A percentile compares a stretch with the other conserved stretches of the same genome.
Conservation (phyloP, 495 filamentous ascomycete genomes). For the Trypethelium eluteriae region DNA sequence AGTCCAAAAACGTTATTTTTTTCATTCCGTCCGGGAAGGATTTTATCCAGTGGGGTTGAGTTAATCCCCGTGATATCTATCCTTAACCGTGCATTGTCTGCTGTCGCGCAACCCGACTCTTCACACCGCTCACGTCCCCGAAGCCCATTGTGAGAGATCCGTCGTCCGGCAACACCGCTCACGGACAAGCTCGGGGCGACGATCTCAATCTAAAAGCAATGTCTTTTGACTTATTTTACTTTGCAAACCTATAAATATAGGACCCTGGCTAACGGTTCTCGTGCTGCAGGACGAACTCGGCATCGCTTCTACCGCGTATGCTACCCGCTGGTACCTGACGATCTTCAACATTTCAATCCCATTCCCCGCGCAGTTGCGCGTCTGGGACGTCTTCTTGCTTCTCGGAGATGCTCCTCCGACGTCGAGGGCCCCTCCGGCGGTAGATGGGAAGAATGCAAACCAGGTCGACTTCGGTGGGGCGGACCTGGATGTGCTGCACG, state of each 20-base stretch:
- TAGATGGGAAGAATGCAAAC: conserved; percentile 5
- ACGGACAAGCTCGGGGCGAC: conserved; percentile 4
- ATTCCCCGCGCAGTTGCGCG: conserved; percentile 90
- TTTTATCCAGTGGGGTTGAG: too few species aligned
- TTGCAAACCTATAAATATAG: background rate
- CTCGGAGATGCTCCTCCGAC: conserved; percentile 58
- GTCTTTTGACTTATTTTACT: background rate
- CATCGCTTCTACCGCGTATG: conserved; percentile 85
- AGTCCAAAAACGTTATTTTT: conserved; percentile 28
- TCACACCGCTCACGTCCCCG: background rate
- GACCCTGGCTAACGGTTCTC: background rate
- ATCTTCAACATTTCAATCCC: conserved; percentile 97
- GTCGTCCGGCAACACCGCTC: background rate
- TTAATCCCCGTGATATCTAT: background rate
- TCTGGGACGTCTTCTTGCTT: conserved; percentile 99
- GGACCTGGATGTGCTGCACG: conserved; percentile 81
- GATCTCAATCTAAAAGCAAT: background rate
- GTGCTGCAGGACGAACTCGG: conserved; percentile 58
- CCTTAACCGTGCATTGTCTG: background rate
- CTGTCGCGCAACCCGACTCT: background rate
- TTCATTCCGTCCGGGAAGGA: background rate
- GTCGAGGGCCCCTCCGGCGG: conserved; percentile 2
- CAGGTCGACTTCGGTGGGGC: conserved; percentile 48
- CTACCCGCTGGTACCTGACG: conserved; percentile 94
- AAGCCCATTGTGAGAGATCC: background rate